phyloP scores from a whole-genome alignment of 495 filamentous ascomycete genomes.

The Talaromyces thailandensis region DNA sequence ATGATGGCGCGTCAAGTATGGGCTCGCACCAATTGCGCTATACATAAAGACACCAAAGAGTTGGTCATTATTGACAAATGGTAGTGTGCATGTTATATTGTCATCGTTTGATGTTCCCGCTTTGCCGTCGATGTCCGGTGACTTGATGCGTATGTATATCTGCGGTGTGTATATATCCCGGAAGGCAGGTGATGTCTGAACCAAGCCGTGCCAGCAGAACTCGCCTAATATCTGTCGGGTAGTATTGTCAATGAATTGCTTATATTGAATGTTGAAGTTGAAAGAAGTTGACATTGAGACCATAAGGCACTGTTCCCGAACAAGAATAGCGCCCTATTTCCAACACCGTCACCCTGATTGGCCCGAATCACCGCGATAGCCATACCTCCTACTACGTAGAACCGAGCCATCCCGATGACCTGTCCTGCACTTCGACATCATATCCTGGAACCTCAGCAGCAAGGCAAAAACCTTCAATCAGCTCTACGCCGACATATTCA shows the following conservation, averaged over 20 bases:
- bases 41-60: neutral
- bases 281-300: neutral
- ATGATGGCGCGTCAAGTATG: conserved; percentile 34
- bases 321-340: neutral
- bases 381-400: no score
- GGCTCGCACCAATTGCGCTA: neutral
- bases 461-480: neutral
- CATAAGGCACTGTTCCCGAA: neutral
- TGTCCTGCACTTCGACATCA: neutral
- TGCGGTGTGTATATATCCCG: neutral
- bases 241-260: neutral
- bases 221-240: neutral
- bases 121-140: neutral
- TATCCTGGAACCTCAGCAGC: neutral
- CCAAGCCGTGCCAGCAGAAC: neutral
- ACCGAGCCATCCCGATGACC: neutral
- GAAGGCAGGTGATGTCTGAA: neutral
- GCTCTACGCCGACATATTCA: neutral
- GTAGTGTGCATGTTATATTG: neutral
- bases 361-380: neutral
- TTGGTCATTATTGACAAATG: neutral
- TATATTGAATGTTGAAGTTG: neutral
- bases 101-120: neutral
- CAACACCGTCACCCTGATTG: neutral
- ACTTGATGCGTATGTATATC: neutral